phyloP scores from a whole-genome alignment of 345 rosid genomes.

The Heritiera littoralis region DNA sequence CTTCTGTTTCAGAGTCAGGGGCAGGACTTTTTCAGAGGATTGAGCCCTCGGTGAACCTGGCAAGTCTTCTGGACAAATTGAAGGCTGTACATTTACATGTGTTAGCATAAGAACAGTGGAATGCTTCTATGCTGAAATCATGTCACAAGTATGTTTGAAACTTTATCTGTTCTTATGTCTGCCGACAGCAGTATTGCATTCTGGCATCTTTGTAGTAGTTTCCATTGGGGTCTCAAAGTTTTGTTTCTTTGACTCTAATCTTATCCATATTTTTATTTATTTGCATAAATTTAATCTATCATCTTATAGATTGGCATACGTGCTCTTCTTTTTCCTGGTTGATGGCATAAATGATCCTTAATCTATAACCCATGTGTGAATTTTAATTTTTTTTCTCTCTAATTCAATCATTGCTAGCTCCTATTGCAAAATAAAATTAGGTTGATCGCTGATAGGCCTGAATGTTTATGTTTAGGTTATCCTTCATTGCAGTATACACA shows the following conservation, averaged over 20 bases:
- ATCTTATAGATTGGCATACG: neutral
- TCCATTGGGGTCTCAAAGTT: neutral
- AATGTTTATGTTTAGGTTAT: neutral
- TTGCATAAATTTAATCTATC: neutral
- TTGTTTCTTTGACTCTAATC: neutral
- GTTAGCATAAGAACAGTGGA: constrained; percentile 67
- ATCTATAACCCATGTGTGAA: neutral
- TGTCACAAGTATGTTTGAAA: neutral
- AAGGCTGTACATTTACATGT: constrained; percentile 60
- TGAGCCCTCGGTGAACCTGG: constrained; percentile 27
- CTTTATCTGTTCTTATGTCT: neutral
- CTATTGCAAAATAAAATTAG: neutral
- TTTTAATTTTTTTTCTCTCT: neutral
- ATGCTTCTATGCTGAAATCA: constrained; percentile 35
- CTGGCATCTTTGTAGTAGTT: neutral
- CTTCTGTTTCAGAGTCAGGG: constrained; percentile 27
- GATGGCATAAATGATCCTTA: neutral
- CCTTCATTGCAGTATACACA: neutral
- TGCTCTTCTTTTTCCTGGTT: neutral
- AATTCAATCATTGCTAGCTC: neutral
- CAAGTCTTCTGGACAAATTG: constrained; percentile 48
- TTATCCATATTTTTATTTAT: neutral
- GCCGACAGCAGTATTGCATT: neutral
- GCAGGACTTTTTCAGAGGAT: constrained; percentile 25
- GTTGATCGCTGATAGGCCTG: neutral